Evolutionary conservation across 257 asterid genomes (phyloP).

Genomic region (Przewalskia tangutica): DNA sequence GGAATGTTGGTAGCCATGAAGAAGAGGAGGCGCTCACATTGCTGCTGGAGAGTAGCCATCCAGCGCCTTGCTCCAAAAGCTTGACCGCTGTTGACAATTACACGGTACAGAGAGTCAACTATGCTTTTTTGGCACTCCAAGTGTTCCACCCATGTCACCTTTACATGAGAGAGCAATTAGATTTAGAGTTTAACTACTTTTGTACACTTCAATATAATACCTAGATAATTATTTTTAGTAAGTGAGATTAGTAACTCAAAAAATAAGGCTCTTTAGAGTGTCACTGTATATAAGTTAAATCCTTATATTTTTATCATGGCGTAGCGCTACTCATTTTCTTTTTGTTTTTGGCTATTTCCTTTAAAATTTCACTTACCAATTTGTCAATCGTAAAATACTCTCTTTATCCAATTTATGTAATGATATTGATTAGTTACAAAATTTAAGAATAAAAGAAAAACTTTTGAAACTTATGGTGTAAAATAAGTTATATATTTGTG

Average conservation of each 20-base stretch:
- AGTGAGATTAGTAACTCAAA: neutral
- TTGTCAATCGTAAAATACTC: neutral
- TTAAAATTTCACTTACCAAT: neutral
- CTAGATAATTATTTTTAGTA: neutral
- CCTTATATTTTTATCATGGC: neutral
- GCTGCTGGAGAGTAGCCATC: conserved; percentile 70
- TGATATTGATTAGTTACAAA: too few species aligned
- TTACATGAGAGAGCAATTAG: neutral
- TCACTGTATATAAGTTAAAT: too few species aligned
- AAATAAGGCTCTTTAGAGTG: neutral
- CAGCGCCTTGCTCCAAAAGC: conserved; percentile 91
- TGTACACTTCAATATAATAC: neutral
- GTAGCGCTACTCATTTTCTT: neutral
- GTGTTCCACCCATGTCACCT: conserved; percentile 98
- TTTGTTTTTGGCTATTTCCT: neutral
- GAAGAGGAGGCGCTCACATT: conserved; percentile 38
- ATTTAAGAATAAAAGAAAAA: too few species aligned
- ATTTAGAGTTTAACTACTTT: neutral
- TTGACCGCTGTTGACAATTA: conserved; percentile 56
- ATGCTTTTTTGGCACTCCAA: conserved; percentile 52
- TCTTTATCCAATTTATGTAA: too few species aligned
- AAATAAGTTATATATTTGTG: too few species aligned
- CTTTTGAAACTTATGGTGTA: too few species aligned
- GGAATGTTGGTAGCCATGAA: conserved; percentile 83
- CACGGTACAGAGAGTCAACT: conserved; percentile 50